Base-by-base conservation (phyloP, 1,284 basidiomycete species). In the Puccinia horiana region DNA sequence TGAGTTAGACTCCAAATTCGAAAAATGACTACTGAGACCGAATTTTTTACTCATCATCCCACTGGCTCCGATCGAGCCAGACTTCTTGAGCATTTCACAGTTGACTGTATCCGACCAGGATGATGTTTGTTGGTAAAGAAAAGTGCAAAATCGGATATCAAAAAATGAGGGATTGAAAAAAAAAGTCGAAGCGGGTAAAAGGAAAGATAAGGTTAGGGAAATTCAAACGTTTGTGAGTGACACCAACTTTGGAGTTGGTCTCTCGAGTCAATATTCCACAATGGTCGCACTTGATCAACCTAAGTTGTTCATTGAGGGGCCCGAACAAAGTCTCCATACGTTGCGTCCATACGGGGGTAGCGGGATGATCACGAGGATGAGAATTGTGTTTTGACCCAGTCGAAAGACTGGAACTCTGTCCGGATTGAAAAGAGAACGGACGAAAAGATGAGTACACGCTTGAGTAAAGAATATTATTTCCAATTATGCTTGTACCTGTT, bases 301-400 rank as follows among this genome's bases (percentile, higher is more conserved):
- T 11, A 8, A 79, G 52, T 70, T 79, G 76, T 14, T 79, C 76
- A 32, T 79, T 56, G 14, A 49, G 32, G 37, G 61, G 63, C 16
- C 76, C 76, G 37, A 79, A 79, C 47, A 67, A 70, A n/a, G 63
- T 79, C 12, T 70, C 65, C 76, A 79, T 79, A 16, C 65, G 63
- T 70, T 79, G 63, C 16, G 47, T 69, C 76, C 76, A 79, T n/a
- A 67, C 49, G n/a, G 76, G 76, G 29, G 32, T 63, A 26, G 52
- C 40, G 16, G 35, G 40, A 42, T 65, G 40, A 44, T 61, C 52
- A 8, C 26, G 65, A 42, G 49, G 56, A 37, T 37, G 44, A 52
- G 72, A 44, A 29, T 70, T 20, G 35, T 69, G 35, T 12, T 40
- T 12, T 5, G 67, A 6, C 26, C 44, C 58, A 29, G 11, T 61